Conservation (phyloP, 441 rosid genomes). For the Viola pubescens region DNA sequence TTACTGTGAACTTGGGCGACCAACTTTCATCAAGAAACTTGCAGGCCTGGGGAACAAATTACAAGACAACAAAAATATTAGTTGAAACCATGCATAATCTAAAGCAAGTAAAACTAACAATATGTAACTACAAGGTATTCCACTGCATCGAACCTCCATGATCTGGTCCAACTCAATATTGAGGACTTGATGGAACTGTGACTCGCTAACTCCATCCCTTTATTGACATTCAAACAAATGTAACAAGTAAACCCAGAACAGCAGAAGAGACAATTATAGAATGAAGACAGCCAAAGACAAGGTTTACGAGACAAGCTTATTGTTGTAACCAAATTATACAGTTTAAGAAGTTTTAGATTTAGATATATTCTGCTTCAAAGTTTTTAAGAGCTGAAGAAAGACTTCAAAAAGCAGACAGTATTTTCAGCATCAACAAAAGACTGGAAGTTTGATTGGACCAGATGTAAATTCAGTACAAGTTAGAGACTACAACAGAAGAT, state of each 20-base stretch:
- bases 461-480: neutral
- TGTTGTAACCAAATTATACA: neutral
- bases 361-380: no score
- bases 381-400: neutral
- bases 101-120: neutral
- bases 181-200: constrained; percentile 73
- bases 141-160: constrained; percentile 40
- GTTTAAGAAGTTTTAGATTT: neutral
- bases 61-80: neutral
- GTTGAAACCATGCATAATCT: neutral
- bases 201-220: constrained; percentile 89
- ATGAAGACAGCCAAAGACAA: neutral
- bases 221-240: neutral
- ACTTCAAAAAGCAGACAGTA: neutral
- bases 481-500: neutral
- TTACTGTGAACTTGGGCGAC: constrained; percentile 50
- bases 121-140: neutral
- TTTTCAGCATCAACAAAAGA: constrained; percentile 1
- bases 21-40: constrained; percentile 52
- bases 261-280: no score
- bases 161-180: constrained; percentile 69
- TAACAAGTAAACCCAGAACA: neutral
- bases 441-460: no score
- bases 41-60: constrained; percentile 40
- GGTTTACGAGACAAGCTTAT: neutral